A percentile compares a stretch with the other conserved stretches of the same genome.
Evolutionary conservation across 306 rosid species (phyloP).

Genomic region (Medicago arabica): DNA sequence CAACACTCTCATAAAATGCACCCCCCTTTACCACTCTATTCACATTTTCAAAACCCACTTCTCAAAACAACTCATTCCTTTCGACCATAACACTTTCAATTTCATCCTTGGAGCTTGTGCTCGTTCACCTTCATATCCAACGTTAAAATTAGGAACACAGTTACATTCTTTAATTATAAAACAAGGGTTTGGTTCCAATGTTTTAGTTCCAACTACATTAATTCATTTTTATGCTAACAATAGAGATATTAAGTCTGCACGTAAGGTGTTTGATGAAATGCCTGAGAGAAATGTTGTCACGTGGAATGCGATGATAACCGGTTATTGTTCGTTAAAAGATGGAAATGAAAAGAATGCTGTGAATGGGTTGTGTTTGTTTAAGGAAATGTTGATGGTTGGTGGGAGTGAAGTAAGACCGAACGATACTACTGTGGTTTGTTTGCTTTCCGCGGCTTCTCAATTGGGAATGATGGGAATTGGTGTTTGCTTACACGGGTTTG

Average conservation of each 20-base stretch:
- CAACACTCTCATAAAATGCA: conserved; percentile 4
- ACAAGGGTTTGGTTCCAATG: conserved; percentile 30
- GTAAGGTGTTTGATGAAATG: conserved; percentile 78
- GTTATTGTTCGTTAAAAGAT: conserved; percentile 64
- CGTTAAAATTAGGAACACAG: neutral
- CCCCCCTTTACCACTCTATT: neutral
- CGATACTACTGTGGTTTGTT: conserved; percentile 68
- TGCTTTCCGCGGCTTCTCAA: conserved; percentile 73
- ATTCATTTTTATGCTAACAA: conserved; percentile 68
- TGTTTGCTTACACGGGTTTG: conserved; percentile 70
- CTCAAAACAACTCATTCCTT: neutral
- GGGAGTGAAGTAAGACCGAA: conserved; percentile 49
- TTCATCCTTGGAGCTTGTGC: conserved; percentile 15
- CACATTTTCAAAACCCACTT: neutral
- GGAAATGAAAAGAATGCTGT: conserved; percentile 42
- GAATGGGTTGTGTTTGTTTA: conserved; percentile 61
- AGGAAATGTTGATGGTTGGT: conserved; percentile 56
- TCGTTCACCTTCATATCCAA: conserved; percentile 19
- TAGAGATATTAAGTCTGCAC: conserved; percentile 61
- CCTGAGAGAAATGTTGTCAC: conserved; percentile 54
- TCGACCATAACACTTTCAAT: conserved; percentile 6
- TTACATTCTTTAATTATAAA: neutral
- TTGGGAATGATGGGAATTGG: conserved; percentile 66
- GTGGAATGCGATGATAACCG: conserved; percentile 81
- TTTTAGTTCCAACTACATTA: conserved; percentile 61